Base-by-base conservation (phyloP, 345 rosid genomes). In the Erodium maritimum region DNA sequence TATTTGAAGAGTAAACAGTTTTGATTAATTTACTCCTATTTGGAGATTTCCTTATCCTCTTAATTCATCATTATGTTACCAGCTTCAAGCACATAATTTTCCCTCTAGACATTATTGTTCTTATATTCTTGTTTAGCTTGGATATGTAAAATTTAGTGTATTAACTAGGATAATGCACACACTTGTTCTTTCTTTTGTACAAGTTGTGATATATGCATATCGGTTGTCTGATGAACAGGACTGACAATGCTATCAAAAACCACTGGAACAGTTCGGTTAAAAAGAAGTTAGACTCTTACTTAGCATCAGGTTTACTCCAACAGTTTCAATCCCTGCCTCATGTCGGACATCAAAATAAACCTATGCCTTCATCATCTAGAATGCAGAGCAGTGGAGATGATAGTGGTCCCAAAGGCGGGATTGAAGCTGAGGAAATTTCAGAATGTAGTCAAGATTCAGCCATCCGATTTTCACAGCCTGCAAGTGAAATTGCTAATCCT, bases 401-500 rank as follows among this genome's bases (percentile, higher is more conserved):
- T 24, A 67, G 65, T 55, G 60, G 50, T 56, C 37, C 37, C 37
- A 29, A 29, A 29, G 37, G 37, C 9, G 37, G 37, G 37, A 57
- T 60, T 52, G n/a, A 62, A 46, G 50, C 52, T 45, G 78, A 74
- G 55, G 74, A 69, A 53, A 62, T 63, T 54, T 74, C 74, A 33
- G 78, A 69, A 61, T 74, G 71, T 62, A 74, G 74, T 57, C 74
- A 66, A 52, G 78, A 56, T 22, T 66, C 78, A 53, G 50, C 69
- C 22, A 67, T 73, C 57, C 79, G 78, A 52, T 82, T 73, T 68
- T 81, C 95, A 60, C 89, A 76, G 68, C 75, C 97, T 74, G 72
- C 81, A 24, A 73, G 65, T 72, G 87, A 81, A 61, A 23, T 77
- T 65, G 74, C 77, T 48, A 80, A 77, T 69, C 63, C 69, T 42